Evolutionary conservation across 1,284 basidiomycete species (phyloP), one percentile per base, ranked within the genome.

Genomic region (Leccinum griseonigrum): DNA sequence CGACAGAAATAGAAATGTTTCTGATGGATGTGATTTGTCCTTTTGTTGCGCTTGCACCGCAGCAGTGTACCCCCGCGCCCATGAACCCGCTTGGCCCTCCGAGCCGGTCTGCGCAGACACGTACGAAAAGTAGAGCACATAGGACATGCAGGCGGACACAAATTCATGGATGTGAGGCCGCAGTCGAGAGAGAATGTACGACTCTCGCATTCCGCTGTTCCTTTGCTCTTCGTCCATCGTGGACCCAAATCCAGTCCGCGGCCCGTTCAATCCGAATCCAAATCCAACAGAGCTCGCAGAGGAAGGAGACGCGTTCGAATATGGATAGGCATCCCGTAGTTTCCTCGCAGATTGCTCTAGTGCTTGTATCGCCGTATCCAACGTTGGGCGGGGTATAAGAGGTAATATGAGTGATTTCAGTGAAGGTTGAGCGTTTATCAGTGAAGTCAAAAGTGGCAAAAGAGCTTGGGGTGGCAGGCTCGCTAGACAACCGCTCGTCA

Each of bases 81-180:
- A 67, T 31, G 69, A 64, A 65, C 69, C 68, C 56, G 71, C 63
- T 64, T 71, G 64, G 26, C 60, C 56, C 53, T 68, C 61, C 14
- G 75, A 62, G 56, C 64, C 16, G 43, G 36, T 50, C 67, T 67
- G 65, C 48, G 74, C 61, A 18, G 81, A 71, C 53, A 82, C 74
- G 66, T 83, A 85, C 22, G 90, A 89, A 71, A 93, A 93, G 73
- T 93, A 93, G 2, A 90, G 90, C 54, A 93, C 83, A 70, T 92
- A 93, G 8, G 91, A 87, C 69, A 85, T 81, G 71, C 84, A 89
- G 16, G 87, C 83, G 3, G 90, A 82, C 34, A 88, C 84, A 65
- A 91, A 93, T 57, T 92, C 90, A 57, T 81, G 77, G 58, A 92
- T 85, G 70, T 87, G 85, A 22, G 88, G 87, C 58, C 86, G 82